phyloP scores from a whole-genome alignment of 495 filamentous ascomycete genomes.

The Geopyxis carbonaria region DNA sequence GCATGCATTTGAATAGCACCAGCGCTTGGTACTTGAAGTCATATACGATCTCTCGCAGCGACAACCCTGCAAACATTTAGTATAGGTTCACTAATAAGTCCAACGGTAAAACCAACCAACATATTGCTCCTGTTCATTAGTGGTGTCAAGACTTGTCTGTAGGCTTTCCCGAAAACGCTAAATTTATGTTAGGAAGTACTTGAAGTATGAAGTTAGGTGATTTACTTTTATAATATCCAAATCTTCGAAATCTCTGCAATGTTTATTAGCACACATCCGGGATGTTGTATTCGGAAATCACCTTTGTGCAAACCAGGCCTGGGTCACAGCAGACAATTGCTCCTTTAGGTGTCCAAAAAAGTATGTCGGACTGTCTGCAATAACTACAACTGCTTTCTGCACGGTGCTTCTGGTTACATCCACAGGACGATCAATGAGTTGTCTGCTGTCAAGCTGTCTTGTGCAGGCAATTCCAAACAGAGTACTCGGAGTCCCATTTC shows the following conservation, averaged over 20 bases:
- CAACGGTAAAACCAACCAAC: conserved; percentile 39
- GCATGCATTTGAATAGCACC: conserved; percentile 78
- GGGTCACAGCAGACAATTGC: conserved; percentile 69
- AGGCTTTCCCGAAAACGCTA: conserved; percentile 85
- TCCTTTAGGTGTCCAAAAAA: conserved; percentile 32
- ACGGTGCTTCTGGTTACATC: conserved; percentile 93
- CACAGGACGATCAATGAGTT: conserved; percentile 56
- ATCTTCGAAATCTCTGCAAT: conserved; percentile 49
- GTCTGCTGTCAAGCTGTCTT: conserved; percentile 65
- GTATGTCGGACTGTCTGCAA: conserved; percentile 59
- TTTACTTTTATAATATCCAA: conserved; percentile 48
- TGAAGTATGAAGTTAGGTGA: conserved; percentile 1
- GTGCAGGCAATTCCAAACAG: conserved; percentile 95
- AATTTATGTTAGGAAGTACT: conserved; percentile 19
- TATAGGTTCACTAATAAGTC: neutral
- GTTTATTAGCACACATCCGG: conserved; percentile 3
- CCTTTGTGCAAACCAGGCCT: conserved; percentile 92
- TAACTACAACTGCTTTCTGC: conserved; percentile 95
- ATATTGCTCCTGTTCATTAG: conserved; percentile 67
- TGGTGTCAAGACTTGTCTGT: conserved; percentile 43
- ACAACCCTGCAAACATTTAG: conserved; percentile 39
- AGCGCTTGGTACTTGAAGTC: conserved; percentile 88
- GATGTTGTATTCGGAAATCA: conserved; percentile 34
- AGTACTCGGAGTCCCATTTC: conserved; percentile 36
- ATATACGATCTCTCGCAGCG: conserved; percentile 76